Evolutionary conservation across 176 grass and related monocot genomes (phyloP), one percentile per base, ranked within the genome.

Genomic region (Aegilops tauschii): DNA sequence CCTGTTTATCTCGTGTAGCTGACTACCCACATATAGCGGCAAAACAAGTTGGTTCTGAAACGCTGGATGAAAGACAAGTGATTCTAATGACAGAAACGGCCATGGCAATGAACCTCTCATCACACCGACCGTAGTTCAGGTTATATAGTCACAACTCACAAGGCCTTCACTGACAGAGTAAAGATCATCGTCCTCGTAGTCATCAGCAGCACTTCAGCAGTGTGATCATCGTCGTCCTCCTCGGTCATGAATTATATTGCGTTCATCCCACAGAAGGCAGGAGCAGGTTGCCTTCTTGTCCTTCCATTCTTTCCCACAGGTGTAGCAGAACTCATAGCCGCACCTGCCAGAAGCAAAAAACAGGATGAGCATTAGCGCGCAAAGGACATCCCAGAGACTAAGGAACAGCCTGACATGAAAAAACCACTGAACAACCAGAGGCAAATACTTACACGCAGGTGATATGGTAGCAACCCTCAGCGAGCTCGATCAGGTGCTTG

Each of bases 301-400:
- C 79, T 94, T 92, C 90, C 90, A 94, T 87, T 93, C 88, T 77
- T 87, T 84, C 36, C 92, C 88, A 42, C 92, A 94, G 3, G 86
- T 97, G 87, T 97, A 97, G 70, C 95, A 97, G 70, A 97, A 97
- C 30, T 94, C 90, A 81, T 86, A 92, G 13, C 90, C 83, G 44
- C 94, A 94, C 54, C 94, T 97, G 80, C n/a, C 39, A 34, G 6
- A 47, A 29, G 65, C 45, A 9, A 81, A 28, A 12, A 34, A 16
- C 20, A 25, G 14, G 4, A 76, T 42, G 3, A 79, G 77, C 58
- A 39, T 39, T 62, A 16, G 13, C 27, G 42, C 34, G 76, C 25
- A 50, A 9, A 76, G n/a, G 42, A 76, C 12, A n/a, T 61, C 9
- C 31, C 8, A 16, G 2, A 20, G 16, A 56, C 13, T 17, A 25